A percentile compares a stretch with the other conserved stretches of the same genome.
Conservation (phyloP, 331 rosid species). For the Quercus phellos region DNA sequence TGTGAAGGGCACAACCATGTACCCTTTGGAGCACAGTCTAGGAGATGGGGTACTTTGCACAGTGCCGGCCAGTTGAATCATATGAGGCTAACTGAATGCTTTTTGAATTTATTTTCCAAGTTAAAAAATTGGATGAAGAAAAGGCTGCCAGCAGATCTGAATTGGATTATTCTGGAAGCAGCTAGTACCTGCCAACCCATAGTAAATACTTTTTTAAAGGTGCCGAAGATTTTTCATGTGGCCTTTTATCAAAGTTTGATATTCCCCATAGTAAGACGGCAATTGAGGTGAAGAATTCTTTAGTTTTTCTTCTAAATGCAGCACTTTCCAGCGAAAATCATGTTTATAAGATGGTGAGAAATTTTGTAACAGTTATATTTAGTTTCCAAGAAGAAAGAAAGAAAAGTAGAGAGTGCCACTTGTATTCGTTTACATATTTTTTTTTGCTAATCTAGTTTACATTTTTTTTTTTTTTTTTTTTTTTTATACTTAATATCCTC, state of each 20-base stretch:
- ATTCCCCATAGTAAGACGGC: background rate
- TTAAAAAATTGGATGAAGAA: conserved; percentile 1
- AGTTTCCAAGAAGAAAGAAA: background rate
- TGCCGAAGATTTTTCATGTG: conserved; percentile 6
- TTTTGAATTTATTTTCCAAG: background rate
- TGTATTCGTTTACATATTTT: background rate
- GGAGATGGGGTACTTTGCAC: conserved; percentile 76
- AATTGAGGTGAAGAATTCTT: background rate
- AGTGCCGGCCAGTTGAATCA: conserved; percentile 39
- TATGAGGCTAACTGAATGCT: conserved; percentile 3
- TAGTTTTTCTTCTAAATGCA: background rate
- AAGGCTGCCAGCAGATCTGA: background rate
- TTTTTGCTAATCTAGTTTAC: too few species aligned
- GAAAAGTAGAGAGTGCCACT: background rate
- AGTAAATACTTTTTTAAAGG: background rate
- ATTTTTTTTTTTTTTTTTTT: background rate
- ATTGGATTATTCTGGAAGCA: background rate
- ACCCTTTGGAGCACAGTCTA: conserved; percentile 76
- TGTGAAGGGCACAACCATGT: conserved; percentile 67
- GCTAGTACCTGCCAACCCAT: background rate
- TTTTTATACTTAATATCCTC: background rate
- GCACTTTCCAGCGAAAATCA: background rate
- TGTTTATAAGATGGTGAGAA: background rate
- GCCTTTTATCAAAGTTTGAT: background rate
- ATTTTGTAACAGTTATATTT: background rate